A percentile compares a stretch with the other conserved stretches of the same genome.
Evolutionary conservation across 495 filamentous ascomycete species (phyloP).

Genomic region (Opeltia flavorubescens): DNA sequence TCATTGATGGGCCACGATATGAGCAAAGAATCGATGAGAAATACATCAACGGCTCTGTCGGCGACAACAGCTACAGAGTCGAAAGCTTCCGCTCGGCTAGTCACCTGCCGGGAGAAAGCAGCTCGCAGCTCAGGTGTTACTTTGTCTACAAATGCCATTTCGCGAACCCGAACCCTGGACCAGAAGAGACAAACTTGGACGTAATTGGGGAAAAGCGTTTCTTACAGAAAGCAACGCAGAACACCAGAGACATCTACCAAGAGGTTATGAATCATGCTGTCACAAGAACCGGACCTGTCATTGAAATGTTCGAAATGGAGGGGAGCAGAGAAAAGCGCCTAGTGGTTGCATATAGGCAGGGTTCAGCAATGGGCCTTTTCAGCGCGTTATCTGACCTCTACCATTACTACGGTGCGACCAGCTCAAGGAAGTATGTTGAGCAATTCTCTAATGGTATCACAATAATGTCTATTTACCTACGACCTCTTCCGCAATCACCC

Average conservation of each 20-base stretch:
- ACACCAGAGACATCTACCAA: slow-evolving; percentile 90
- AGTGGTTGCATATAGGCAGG: slow-evolving; percentile 84
- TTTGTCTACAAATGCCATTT: slow-evolving; percentile 96
- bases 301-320: slow-evolving; percentile 95
- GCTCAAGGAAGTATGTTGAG: slow-evolving; percentile 93
- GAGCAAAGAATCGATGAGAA: slow-evolving; percentile 90
- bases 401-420: slow-evolving; percentile 96
- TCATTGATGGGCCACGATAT: slow-evolving; percentile 66
- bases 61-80: slow-evolving; percentile 65
- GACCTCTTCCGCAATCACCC: slow-evolving; percentile 43
- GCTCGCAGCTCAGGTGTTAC: slow-evolving; percentile 85
- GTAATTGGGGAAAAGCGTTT: slow-evolving; percentile 89
- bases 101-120: slow-evolving; percentile 55
- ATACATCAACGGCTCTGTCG: slow-evolving; percentile 64
- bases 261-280: slow-evolving; percentile 81
- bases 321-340: slow-evolving; percentile 78
- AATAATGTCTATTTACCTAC: slow-evolving; percentile 87
- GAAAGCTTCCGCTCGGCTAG: slow-evolving; percentile 86
- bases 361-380: slow-evolving; percentile 87
- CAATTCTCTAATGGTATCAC: slow-evolving; percentile 98
- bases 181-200: slow-evolving; percentile 76
- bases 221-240: slow-evolving; percentile 84
- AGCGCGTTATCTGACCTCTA: slow-evolving; percentile 92
- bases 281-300: slow-evolving; percentile 74
- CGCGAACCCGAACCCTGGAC: slow-evolving; percentile 52